A percentile compares a stretch with the other conserved stretches of the same genome.
These are phyloP conservation scores for Russula abietina DNA, from an alignment of 768 basidiomycete species.

Conservation along the genomic window DNA sequence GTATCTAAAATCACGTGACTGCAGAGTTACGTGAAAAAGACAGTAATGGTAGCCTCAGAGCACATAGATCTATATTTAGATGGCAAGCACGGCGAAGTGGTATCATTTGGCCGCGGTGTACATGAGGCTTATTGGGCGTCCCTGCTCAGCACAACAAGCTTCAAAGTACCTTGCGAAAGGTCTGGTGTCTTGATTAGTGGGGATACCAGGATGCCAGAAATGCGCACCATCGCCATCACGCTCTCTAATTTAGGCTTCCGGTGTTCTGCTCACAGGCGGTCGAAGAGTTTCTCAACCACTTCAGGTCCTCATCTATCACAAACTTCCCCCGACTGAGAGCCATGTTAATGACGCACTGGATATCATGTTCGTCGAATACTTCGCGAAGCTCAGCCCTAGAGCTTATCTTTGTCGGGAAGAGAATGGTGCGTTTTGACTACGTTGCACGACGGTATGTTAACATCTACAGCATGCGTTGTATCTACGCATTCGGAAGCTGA, in stretches of 20 bases:
- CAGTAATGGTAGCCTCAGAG: background rate
- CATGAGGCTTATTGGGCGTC: constrained; percentile 98
- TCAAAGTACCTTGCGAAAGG: constrained; percentile 78
- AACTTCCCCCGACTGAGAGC: constrained; percentile 72
- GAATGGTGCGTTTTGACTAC: constrained; percentile 90
- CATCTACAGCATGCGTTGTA: background rate
- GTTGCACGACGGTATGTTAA: constrained; percentile 76
- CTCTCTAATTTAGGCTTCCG: no score
- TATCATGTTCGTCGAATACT: constrained; percentile 91
- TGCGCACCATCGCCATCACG: constrained; percentile 74
- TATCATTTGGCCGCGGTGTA: constrained; percentile 87
- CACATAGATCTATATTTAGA: constrained; percentile 34
- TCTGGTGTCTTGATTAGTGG: constrained; percentile 93
- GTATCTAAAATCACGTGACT: no score
- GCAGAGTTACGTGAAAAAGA: no score
- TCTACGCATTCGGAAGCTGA: constrained; percentile 8
- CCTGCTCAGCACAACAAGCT: constrained; percentile 90
- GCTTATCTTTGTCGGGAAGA: constrained; percentile 96
- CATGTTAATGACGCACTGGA: constrained; percentile 91
- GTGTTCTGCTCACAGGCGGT: constrained; percentile 74
- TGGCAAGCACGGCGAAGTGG: constrained; percentile 99
- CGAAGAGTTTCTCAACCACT: constrained; percentile 72
- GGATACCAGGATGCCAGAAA: constrained; percentile 81
- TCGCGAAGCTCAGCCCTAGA: constrained; percentile 88
- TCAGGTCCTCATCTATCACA: constrained; percentile 77